Base-by-base conservation (phyloP, 1,139 yeast genomes). In the Blastobotrys elegans region DNA sequence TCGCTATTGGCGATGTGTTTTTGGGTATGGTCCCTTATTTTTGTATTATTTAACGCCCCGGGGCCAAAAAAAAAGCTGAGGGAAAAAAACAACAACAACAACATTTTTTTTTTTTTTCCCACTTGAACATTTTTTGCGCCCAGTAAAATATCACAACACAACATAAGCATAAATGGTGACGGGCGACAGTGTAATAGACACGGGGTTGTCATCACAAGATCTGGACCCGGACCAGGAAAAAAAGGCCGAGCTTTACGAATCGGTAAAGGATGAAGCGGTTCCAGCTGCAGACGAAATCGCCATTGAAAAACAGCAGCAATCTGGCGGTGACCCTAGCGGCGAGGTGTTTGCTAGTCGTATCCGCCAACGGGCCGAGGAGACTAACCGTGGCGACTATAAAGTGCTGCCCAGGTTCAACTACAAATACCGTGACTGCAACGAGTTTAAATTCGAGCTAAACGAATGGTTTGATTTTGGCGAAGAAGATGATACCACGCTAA, bases 391-490 rank as follows among this genome's bases (percentile, higher is more conserved):
- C 4, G 45, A 36, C 8, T 40, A 46, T 26, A 27, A 34, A 30
- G 21, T 31, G 43, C 40, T 46, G n/a, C 42, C 47, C 4, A 44
- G 35, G 16, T 46, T 46, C 34, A 42, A 17, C 13, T 36, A 43
- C 40, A 38, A 40, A 26, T 65, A 63, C 46, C 22, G 43, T 2
- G 65, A 63, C 20, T 49, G 54, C 1, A 66, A 62, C 14, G 42
- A 51, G 6, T 44, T 55, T 24, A 49, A 43, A 16, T 41, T 49
- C 1, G 70, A 67, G 46, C 41, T 67, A 27, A 64, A 65, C 40
- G 71, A 67, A 36, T 67, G 71, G 70, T 66, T 64, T 48, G 59
- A 58, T 16, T 59, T 59, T 44, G 54, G 52, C 22, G 63, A 64
- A 31, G 52, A 53, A 40, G 49, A 49, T 13, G 49, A 49, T 14